phyloP scores from a whole-genome alignment of 805 yeast species.

The Teunomyces barrocoloradensis region DNA sequence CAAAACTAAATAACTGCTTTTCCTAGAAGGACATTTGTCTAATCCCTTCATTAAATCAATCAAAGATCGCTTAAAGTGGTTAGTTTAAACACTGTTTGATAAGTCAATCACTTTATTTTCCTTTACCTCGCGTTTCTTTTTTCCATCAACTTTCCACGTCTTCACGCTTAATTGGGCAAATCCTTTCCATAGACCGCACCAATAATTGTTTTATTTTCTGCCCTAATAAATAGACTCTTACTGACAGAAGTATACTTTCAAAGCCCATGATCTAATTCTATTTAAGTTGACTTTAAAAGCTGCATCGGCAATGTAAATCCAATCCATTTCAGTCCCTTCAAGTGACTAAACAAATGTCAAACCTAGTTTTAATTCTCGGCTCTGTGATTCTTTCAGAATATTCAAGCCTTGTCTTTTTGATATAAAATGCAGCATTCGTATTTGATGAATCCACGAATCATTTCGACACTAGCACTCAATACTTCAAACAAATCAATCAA shows the following conservation, averaged over 20 bases:
- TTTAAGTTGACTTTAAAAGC: neutral
- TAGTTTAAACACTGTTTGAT: neutral
- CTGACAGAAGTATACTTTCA: neutral
- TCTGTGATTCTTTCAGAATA: neutral
- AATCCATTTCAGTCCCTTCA: neutral
- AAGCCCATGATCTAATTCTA: neutral
- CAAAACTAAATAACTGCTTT: constrained; percentile 7
- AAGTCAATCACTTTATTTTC: neutral
- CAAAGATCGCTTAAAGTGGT: neutral
- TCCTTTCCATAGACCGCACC: neutral
- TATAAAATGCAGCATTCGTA: neutral
- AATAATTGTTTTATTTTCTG: neutral
- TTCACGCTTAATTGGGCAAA: neutral
- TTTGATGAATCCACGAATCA: neutral
- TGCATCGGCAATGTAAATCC: neutral
- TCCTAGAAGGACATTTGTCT: neutral
- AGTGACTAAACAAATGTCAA: neutral
- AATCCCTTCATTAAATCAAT: neutral
- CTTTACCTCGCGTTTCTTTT: neutral
- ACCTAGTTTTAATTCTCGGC: neutral
- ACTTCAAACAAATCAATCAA: neutral
- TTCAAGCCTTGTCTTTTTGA: neutral
- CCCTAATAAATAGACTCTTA: neutral
- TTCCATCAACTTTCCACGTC: neutral
- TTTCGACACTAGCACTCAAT: neutral